Evolutionary conservation across 2,329 filamentous ascomycete genomes (phyloP).

Genomic region (Alternaria sp.): DNA sequence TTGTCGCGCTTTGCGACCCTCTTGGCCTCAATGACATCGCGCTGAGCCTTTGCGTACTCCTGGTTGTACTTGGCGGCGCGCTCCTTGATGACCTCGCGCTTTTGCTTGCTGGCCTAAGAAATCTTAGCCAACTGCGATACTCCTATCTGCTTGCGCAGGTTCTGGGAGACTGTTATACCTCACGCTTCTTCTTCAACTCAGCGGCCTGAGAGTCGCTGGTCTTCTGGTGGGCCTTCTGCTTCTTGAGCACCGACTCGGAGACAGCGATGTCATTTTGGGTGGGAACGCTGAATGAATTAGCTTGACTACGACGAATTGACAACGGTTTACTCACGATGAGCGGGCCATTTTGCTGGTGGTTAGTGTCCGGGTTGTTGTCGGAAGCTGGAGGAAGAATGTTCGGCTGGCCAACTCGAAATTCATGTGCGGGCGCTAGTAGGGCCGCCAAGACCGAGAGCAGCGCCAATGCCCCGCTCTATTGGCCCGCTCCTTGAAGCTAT

Average conservation of each 20-base stretch:
- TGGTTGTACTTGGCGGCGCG: constrained; percentile 99
- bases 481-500: constrained; percentile 27
- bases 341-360: constrained; percentile 51
- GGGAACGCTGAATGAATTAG: constrained; percentile 70
- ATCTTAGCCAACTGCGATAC: constrained; percentile 52
- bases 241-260: constrained; percentile 99
- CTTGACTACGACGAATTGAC: background rate
- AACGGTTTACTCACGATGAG: constrained; percentile 41
- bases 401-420: constrained; percentile 31
- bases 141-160: constrained; percentile 50
- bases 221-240: constrained; percentile 99
- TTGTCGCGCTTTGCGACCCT: constrained; percentile 91
- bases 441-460: constrained; percentile 32
- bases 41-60: constrained; percentile 97
- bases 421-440: constrained; percentile 37
- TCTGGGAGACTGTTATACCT: constrained; percentile 71
- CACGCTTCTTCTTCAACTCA: constrained; percentile 86
- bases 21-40: constrained; percentile 94
- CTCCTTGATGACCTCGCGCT: constrained; percentile 99
- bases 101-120: constrained; percentile 94
- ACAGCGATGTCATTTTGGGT: constrained; percentile 96
- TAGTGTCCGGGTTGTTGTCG: constrained; percentile 45
- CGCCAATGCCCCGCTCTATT: constrained; percentile 21
- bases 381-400: constrained; percentile 36
- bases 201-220: constrained; percentile 85